Evolutionary conservation across 176 grass and related monocot species (phyloP).

Genomic region (Zizania latifolia): DNA sequence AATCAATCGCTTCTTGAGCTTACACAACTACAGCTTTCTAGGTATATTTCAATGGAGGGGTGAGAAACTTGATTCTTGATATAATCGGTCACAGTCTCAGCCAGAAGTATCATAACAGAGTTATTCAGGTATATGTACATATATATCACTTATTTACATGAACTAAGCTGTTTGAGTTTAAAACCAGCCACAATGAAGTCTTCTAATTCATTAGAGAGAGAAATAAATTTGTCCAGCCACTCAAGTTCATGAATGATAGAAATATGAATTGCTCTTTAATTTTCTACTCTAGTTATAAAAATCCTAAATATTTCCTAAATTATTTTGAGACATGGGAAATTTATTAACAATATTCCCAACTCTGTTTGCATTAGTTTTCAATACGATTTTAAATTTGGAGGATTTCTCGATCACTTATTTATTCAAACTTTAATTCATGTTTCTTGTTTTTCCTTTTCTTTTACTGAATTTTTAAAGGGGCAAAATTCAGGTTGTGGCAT

Average conservation of each 20-base stretch:
- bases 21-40: constrained; percentile 55
- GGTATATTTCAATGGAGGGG: constrained; percentile 69
- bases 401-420: no score
- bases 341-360: no score
- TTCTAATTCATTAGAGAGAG: constrained; percentile 16
- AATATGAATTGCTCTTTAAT: no score
- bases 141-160: not conserved
- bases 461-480: no score
- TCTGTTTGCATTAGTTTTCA: no score
- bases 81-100: constrained; percentile 68
- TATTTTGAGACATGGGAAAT: no score
- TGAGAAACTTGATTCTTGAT: constrained; percentile 73
- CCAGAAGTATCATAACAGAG: constrained; percentile 77
- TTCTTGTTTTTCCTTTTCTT: no score
- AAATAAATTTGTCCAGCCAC: not conserved
- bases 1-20: constrained; percentile 23
- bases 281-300: no score
- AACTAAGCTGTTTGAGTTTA: not conserved
- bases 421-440: no score
- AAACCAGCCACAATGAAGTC: not conserved
- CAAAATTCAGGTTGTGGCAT: no score
- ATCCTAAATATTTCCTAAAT: no score
- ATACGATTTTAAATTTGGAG: no score
- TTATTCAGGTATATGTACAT: constrained; percentile 84
- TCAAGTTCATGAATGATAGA: not conserved